A percentile compares a stretch with the other conserved stretches of the same genome.
Evolutionary conservation across 2,329 filamentous ascomycete species (phyloP).

Genomic region (Claviceps arundinis): DNA sequence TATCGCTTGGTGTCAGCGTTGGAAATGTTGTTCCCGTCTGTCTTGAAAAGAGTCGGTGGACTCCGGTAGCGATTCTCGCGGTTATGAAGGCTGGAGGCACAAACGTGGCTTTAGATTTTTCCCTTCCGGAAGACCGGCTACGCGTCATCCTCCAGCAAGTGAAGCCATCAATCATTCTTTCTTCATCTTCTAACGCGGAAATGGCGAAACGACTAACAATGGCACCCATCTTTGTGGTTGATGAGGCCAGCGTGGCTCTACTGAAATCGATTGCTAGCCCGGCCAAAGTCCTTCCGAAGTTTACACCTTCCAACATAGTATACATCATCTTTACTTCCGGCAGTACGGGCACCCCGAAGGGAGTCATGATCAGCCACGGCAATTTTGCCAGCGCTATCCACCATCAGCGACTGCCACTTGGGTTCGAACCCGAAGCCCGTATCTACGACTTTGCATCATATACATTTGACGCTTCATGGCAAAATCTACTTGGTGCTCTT

Average conservation of each 20-base stretch:
- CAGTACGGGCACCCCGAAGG: constrained; percentile 11
- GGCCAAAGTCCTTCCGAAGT: neutral
- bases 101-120: constrained; percentile 14
- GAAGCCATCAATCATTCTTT: constrained; percentile 4
- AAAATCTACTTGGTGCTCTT: constrained; percentile 3
- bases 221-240: neutral
- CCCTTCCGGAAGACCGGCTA: constrained; percentile 10
- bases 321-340: constrained; percentile 10
- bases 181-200: neutral
- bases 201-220: neutral
- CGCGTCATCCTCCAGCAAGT: constrained; percentile 7
- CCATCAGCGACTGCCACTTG: constrained; percentile 1
- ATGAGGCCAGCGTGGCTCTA: neutral
- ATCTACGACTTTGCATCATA: constrained; percentile 7
- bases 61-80: constrained; percentile 12
- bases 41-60: constrained; percentile 16
- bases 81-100: constrained; percentile 16
- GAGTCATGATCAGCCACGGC: constrained; percentile 8
- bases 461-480: constrained; percentile 4
- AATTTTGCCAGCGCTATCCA: constrained; percentile 2
- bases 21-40: constrained; percentile 12
- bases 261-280: neutral
- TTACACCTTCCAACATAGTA: neutral
- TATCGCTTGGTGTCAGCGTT: neutral
- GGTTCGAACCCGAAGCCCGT: neutral